phyloP scores from a whole-genome alignment of 2,329 filamentous ascomycete species.

The Volutella citrinella region DNA sequence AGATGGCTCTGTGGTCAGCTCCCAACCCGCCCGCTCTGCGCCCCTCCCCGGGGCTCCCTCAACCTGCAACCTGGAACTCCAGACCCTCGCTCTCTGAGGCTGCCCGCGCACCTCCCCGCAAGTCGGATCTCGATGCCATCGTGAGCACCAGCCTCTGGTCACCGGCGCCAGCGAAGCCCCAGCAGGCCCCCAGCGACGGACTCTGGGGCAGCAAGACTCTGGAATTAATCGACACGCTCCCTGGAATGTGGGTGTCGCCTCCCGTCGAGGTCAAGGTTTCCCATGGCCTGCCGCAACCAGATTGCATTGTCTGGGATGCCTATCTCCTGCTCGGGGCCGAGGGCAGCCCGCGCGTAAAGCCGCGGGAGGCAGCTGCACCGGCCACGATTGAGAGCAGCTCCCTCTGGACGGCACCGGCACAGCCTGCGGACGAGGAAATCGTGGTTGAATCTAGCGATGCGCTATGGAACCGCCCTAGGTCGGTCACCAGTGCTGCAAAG shows the following conservation, averaged over 20 bases:
- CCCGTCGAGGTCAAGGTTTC: slow-evolving; percentile 13
- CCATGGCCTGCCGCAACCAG: slow-evolving; percentile 29
- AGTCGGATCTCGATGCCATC: slow-evolving; percentile 27
- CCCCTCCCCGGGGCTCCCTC: slow-evolving; percentile 29
- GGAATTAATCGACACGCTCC: slow-evolving; percentile 4
- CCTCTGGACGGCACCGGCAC: slow-evolving; percentile 18
- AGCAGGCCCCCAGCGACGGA: slow-evolving; percentile 14
- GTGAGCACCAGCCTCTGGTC: slow-evolving; percentile 38
- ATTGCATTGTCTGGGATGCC: slow-evolving; percentile 23
- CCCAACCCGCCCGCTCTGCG: slow-evolving; percentile 16
- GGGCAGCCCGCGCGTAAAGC: slow-evolving; percentile 21
- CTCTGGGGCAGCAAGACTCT: slow-evolving; percentile 20
- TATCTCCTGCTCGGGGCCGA: slow-evolving; percentile 21
- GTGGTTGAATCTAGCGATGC: slow-evolving; percentile 9
- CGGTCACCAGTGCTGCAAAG: slow-evolving; percentile 7
- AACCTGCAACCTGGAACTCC: slow-evolving; percentile 36
- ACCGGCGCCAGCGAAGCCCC: slow-evolving; percentile 15
- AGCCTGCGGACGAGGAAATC: slow-evolving; percentile 12
- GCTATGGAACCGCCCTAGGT: slow-evolving; percentile 15
- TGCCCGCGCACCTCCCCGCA: slow-evolving; percentile 27
- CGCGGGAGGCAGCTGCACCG: slow-evolving; percentile 19
- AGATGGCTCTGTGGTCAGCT: slow-evolving; percentile 25
- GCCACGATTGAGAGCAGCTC: slow-evolving; percentile 18
- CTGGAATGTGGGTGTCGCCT: slow-evolving; percentile 22
- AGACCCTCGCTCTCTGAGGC: slow-evolving; percentile 28